Conservation (phyloP, 495 filamentous ascomycete species). For the Neurospora sp. region DNA sequence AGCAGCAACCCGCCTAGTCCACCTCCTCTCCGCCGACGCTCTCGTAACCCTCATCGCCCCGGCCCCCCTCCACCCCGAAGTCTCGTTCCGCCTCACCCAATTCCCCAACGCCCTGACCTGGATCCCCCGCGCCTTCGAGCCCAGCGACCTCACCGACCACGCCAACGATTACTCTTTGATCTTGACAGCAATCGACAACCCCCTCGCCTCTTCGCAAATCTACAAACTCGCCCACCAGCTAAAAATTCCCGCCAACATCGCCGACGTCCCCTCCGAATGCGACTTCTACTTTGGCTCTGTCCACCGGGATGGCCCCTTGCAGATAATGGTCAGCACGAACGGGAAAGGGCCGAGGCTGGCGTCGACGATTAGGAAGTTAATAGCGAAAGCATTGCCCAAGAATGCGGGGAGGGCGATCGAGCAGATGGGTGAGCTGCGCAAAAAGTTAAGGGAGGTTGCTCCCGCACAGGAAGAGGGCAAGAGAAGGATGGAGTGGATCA, state of each 20-base stretch:
- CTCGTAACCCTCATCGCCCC: slow-evolving; percentile 78
- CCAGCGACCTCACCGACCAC: slow-evolving; percentile 59
- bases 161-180: slow-evolving; percentile 61
- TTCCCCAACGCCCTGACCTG: slow-evolving; percentile 54
- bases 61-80: slow-evolving; percentile 70
- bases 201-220: slow-evolving; percentile 71
- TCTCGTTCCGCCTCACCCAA: slow-evolving; percentile 64
- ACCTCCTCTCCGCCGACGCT: slow-evolving; percentile 90
- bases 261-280: slow-evolving; percentile 92
- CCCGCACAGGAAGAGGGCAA: slow-evolving; percentile 63
- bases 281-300: slow-evolving; percentile 98
- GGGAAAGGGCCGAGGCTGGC: slow-evolving; percentile 92
- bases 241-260: slow-evolving; percentile 85
- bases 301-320: slow-evolving; percentile 87
- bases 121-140: slow-evolving; percentile 70
- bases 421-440: slow-evolving; percentile 66
- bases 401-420: slow-evolving; percentile 76
- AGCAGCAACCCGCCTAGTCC: slow-evolving; percentile 85
- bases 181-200: slow-evolving; percentile 85
- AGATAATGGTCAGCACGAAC: slow-evolving; percentile 98
- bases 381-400: slow-evolving; percentile 62
- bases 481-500: slow-evolving; percentile 96
- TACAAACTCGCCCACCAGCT: slow-evolving; percentile 85
- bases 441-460: slow-evolving; percentile 68
- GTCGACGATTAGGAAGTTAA: slow-evolving; percentile 73